A percentile compares a stretch with the other conserved stretches of the same genome.
phyloP scores from a whole-genome alignment of 345 rosid genomes.

The Ceriops zippeliana region DNA sequence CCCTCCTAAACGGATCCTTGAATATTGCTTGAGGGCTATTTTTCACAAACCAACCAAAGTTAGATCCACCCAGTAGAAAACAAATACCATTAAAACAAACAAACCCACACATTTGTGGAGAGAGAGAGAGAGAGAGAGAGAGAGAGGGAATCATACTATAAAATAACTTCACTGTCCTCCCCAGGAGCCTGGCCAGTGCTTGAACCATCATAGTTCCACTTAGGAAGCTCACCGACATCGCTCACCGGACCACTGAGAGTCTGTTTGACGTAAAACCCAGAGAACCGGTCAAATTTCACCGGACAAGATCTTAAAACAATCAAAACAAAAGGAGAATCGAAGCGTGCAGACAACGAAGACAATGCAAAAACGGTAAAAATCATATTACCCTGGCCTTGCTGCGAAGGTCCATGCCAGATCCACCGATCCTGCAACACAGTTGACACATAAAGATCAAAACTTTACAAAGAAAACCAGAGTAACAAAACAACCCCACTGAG shows the following conservation, averaged over 20 bases:
- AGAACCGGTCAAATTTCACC: no score
- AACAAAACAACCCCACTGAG: not conserved
- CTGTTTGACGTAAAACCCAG: not conserved
- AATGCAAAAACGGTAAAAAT: not conserved
- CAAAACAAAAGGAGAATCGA: not conserved
- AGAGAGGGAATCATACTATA: not conserved
- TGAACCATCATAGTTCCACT: conserved; percentile 25
- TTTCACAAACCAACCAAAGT: not conserved
- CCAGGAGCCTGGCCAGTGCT: conserved; percentile 29
- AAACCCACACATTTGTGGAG: no score
- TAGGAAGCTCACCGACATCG: conserved; percentile 10
- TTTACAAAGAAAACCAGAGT: not conserved
- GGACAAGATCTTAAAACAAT: no score
- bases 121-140: not conserved
- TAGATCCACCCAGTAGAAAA: not conserved
- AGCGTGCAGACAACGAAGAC: not conserved
- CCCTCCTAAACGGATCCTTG: conserved; percentile 16
- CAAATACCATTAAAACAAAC: not conserved
- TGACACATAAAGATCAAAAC: not conserved
- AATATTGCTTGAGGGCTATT: conserved; percentile 1
- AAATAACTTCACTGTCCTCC: conserved; percentile 23
- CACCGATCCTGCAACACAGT: conserved; percentile 22
- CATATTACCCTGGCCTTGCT: conserved; percentile 26
- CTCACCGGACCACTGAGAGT: conserved; percentile 6
- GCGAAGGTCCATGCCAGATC: conserved; percentile 24